Evolutionary conservation across 345 rosid genomes (phyloP), one percentile per base, ranked within the genome.

Genomic region (Citrus maxima): DNA sequence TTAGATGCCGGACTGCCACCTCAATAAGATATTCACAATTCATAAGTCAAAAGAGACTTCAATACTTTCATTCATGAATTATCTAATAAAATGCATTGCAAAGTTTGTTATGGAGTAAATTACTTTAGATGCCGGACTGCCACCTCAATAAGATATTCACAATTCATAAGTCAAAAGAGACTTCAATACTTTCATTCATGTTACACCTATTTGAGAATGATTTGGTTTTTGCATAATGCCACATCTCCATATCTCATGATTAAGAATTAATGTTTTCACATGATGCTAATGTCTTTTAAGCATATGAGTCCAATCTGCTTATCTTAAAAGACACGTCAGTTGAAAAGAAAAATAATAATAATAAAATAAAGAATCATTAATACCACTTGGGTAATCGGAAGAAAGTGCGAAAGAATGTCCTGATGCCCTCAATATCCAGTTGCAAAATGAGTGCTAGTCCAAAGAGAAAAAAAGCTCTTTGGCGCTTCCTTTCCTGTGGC

Each of bases 401-500:
- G 93, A 96, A 95, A 61, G 92, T 88, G 24, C 72, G 88, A 80
- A 95, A 93, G 85, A 96, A 96, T 55, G 90, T 76, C 82, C 97
- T 88, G 73, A 86, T 93, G 80, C 97, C 97, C 42, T 90, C 88
- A 25, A 90, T 90, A 79, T 96, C 99, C 77, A 92, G 85, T 81
- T 93, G 90, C 84, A 93, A 51, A 77, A 96, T 91, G 76, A 96
- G 95, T 3, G 98, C 98, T 49, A 94, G 86, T 24, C 99, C 98
- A 67, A 96, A 96, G 73, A 96, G 98, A 80, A 93, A 96, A 81
- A 96, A 96, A 54, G 98, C 86, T 83, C 98, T 90, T 77, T 94
- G 99, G 22, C 99, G 90, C 82, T 94, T 96, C 86, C 99, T 88
- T 84, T 96, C 99, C 80, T 70, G 90, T 75, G 99, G 95, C 99